phyloP scores from a whole-genome alignment of 192 early-diverging fungal genomes.

The Coemansia sp. region DNA sequence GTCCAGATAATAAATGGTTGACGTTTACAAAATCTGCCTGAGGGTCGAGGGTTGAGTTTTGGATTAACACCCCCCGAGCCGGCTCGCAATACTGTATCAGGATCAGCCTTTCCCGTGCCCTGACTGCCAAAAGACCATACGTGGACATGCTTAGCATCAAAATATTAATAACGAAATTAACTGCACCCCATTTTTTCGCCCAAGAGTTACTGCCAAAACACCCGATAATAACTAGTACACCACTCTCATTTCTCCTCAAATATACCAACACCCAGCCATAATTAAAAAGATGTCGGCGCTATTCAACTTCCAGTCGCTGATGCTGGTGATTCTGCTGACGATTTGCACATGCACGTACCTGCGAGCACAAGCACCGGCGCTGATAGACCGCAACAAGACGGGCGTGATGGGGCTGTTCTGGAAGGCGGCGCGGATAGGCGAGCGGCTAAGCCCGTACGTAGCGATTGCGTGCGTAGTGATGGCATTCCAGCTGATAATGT shows the following conservation, averaged over 20 bases:
- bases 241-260: neutral
- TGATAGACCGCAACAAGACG: constrained; percentile 86
- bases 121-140: too few relatives aligned
- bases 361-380: constrained; percentile 80
- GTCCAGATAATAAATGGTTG: too few relatives aligned
- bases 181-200: too few relatives aligned
- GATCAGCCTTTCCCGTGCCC: too few relatives aligned
- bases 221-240: too few relatives aligned
- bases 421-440: constrained; percentile 94
- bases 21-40: too few relatives aligned
- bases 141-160: too few relatives aligned
- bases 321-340: constrained; percentile 85
- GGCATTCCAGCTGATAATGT: constrained; percentile 69
- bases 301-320: constrained; percentile 93
- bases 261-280: neutral
- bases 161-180: too few relatives aligned
- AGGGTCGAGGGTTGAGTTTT: too few relatives aligned
- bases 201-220: neutral
- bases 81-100: too few relatives aligned
- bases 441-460: constrained; percentile 93
- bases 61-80: too few relatives aligned
- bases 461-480: constrained; percentile 86
- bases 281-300: constrained; percentile 68
- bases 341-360: constrained; percentile 99
- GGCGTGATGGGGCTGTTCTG: constrained; percentile 89